Evolutionary conservation across 1,284 basidiomycete species (phyloP).

Genomic region (Ceratobasidium sp.): DNA sequence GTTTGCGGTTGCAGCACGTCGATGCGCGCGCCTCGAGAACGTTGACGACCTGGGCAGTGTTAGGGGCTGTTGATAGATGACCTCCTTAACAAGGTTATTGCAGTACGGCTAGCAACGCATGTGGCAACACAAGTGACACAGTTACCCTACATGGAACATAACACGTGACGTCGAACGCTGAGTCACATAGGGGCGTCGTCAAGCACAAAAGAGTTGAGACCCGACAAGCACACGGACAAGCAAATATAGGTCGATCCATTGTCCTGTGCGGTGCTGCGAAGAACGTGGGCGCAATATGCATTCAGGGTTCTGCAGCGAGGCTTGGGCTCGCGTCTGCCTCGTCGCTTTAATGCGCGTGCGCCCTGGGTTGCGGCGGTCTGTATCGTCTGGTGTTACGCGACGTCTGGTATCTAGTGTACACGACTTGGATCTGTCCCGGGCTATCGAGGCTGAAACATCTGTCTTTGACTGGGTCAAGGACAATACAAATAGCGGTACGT

Average conservation of each 20-base stretch:
- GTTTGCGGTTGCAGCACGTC: too few species aligned
- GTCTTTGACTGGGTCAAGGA: background rate
- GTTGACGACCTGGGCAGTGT: background rate
- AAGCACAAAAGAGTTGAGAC: conserved; percentile 24
- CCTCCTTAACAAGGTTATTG: background rate
- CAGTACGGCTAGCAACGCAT: background rate
- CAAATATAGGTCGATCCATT: conserved; percentile 5
- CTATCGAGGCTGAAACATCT: background rate
- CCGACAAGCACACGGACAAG: background rate
- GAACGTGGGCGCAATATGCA: conserved; percentile 7
- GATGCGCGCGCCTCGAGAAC: too few species aligned
- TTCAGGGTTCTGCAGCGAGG: conserved; percentile 26
- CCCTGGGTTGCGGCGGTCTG: too few species aligned
- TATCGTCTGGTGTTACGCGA: background rate
- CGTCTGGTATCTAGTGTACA: background rate
- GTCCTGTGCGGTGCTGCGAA: conserved; percentile 9
- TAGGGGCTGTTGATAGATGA: background rate
- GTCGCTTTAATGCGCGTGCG: conserved; percentile 5
- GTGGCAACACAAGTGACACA: background rate
- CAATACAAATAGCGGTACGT: background rate
- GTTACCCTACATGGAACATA: too few species aligned
- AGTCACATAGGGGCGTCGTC: background rate
- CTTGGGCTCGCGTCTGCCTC: conserved; percentile 4
- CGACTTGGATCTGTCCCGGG: background rate
- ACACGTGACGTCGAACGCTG: too few species aligned